Conservation (phyloP, 1,284 basidiomycete genomes). For the Blastosporella zonata region DNA sequence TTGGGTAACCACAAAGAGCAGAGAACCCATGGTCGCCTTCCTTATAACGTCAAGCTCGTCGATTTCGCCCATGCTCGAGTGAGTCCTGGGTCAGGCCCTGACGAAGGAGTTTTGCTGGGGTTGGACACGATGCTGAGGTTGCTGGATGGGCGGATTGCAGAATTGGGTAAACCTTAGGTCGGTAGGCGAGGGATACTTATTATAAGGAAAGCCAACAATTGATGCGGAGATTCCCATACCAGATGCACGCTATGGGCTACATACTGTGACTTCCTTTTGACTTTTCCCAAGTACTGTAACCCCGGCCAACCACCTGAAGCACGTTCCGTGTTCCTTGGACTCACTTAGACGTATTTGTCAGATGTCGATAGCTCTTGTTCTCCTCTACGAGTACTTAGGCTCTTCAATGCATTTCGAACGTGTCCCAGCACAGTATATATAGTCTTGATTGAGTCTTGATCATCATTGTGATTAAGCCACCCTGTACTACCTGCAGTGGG, state of each 20-base stretch:
- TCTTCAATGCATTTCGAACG: too few species aligned
- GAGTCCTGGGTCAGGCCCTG: conserved; percentile 71
- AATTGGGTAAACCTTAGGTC: conserved; percentile 4
- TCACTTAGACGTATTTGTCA: too few species aligned
- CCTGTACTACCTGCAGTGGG: too few species aligned
- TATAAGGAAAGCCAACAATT: too few species aligned
- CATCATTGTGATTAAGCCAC: too few species aligned
- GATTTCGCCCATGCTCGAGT: conserved; percentile 91
- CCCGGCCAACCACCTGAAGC: neutral
- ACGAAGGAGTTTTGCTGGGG: conserved; percentile 76
- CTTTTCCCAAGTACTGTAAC: neutral
- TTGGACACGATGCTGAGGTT: conserved; percentile 62
- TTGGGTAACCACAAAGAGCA: conserved; percentile 33
- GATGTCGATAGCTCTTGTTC: neutral
- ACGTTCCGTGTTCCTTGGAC: neutral
- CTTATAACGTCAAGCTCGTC: conserved; percentile 76
- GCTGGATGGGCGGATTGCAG: conserved; percentile 49
- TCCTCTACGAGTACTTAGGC: too few species aligned
- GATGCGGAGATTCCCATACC: too few species aligned
- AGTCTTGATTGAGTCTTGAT: too few species aligned
- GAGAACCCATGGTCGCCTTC: conserved; percentile 32
- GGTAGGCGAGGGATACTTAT: neutral
- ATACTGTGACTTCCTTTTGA: conserved; percentile 1
- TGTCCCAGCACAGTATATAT: too few species aligned
- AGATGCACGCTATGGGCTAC: too few species aligned